These are phyloP conservation scores for Biscogniauxia sp. DNA, from an alignment of 2,329 filamentous ascomycete genomes.

Conservation along the genomic window DNA sequence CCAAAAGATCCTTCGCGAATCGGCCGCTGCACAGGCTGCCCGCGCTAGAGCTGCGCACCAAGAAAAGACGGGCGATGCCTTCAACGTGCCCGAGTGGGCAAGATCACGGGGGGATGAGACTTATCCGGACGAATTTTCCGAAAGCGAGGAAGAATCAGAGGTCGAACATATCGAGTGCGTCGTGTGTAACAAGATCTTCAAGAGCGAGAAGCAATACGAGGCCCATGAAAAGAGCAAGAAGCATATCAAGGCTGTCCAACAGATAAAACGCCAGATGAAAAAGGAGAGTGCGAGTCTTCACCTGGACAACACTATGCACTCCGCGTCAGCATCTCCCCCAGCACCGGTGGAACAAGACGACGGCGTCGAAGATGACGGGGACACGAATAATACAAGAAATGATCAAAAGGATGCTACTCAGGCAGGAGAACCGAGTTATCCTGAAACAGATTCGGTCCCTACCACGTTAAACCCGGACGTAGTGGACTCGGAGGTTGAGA, in stretches of 20 bases:
- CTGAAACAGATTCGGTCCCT: slow-evolving; percentile 9
- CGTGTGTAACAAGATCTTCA: slow-evolving; percentile 75
- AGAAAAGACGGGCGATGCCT: slow-evolving; percentile 64
- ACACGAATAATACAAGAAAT: not conserved
- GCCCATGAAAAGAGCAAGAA: slow-evolving; percentile 97
- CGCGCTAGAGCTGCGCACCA: slow-evolving; percentile 78
- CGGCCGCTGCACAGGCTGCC: slow-evolving; percentile 80
- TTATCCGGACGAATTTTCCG: slow-evolving; percentile 55
- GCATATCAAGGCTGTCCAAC: slow-evolving; percentile 80
- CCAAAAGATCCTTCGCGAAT: slow-evolving; percentile 72
- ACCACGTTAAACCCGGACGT: slow-evolving; percentile 5
- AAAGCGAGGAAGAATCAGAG: slow-evolving; percentile 53
- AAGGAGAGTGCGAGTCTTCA: slow-evolving; percentile 68
- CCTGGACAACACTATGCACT: slow-evolving; percentile 34
- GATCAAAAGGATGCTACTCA: not conserved
- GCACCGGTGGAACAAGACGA: slow-evolving; percentile 7
- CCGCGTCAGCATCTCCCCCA: slow-evolving; percentile 1
- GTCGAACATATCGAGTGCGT: slow-evolving; percentile 69
- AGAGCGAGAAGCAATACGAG: slow-evolving; percentile 89
- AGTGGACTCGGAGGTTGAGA: slow-evolving; percentile 16
- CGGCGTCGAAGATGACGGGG: slow-evolving; percentile 2
- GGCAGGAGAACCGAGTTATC: slow-evolving; percentile 4
- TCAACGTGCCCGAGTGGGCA: slow-evolving; percentile 72
- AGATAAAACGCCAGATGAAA: slow-evolving; percentile 78
- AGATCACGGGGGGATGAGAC: slow-evolving; percentile 54